Base-by-base conservation (phyloP, 1,139 yeast species). In the Geotrichum cucujoidarum region DNA sequence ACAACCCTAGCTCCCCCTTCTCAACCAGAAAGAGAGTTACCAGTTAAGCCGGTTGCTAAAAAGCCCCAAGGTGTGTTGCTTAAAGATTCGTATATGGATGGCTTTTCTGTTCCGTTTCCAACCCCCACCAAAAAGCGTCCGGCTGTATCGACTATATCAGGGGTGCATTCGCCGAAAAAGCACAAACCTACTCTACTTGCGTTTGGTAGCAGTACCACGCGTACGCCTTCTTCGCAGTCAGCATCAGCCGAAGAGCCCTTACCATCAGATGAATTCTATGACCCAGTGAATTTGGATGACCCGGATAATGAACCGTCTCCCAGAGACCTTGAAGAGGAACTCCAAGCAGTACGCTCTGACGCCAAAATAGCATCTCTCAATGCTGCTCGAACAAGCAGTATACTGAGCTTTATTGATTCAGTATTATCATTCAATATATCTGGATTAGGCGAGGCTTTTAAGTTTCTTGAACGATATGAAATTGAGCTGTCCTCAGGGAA, bases 81-180 rank as follows among this genome's bases (percentile, higher is more conserved):
- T 1, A 48, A 45, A 32, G 61, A 61, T 4, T 56, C 59, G 43
- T 56, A 58, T 43, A 42, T 58, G 43, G 62, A 60, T 31, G 63
- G 63, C 29, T 60, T 60, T 39, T 60, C 55, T 31, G 38, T 41
- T 3, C 32, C 48, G 2, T 20, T 20, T 13, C 33, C 41, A 24
- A 17, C 37, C 20, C 51, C 46, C 8, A 4, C 43, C n/a, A 27
- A 49, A 35, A 45, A 44, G 41, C 18, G 21, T 21, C 40, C 45
- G 8, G 16, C 30, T 6, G 27, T 10, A 6, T 24, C 27, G 8
- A 24, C 27, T 10, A 24, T 24, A 6, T 10, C 27, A 6, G 8
- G 6, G 10, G 10, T 10, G 10, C 10, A 6, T 47, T 41, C 33
- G 25, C 20, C 45, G 36, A 37, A 16, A 39, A 11, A 36, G 6